Evolutionary conservation across 192 early-diverging fungal species (phyloP), one percentile per base, ranked within the genome.

Genomic region (Coemansia sp.): DNA sequence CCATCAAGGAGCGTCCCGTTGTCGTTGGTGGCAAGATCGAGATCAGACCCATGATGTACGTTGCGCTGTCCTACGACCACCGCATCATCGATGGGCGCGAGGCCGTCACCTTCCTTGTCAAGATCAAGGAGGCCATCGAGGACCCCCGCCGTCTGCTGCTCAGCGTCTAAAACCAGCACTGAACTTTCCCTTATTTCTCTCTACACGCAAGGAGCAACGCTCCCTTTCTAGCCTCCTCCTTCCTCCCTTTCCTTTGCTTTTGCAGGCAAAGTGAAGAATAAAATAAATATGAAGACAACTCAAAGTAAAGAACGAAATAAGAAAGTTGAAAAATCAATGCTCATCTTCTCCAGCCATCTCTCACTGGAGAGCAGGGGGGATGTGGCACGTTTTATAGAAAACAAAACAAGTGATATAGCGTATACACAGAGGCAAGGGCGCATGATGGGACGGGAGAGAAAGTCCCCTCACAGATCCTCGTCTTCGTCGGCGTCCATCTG

Each of bases 1-100:
- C 91, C 46, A 93, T 92, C 71, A 99, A 99, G 86, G 97, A 99
- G 70, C 89, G 97, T 71, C 90, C 95, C 37, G 89, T 99, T 54
- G 97, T 90, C 40, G 86, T 99, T 43, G 90, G 96, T 67, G 97
- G 97, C 72, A 87, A 96, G 90, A 88, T 90, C 70, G 91, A 91
- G 82, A 89, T 92, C 70, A 89, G 92, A 59, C 92, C 93, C 42
- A 93, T 95, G 91, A 99, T 99, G 97, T 98, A 98, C 79, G 80
- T 99, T 74, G 96, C 96, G 40, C 85, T 99, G 64, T 97, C 97
- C 40, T 99, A 99, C 71, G 97, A 99, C 76, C 97, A 99, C 87
- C 92, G 97, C 65, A 83, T 99, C 69, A 95, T 99, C 85, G 97
- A 99, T 74, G 97, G 94, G 48, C 93, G 97, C 84, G 97, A 99